Percentiles rank a stretch among this genome's conserved stretches.
Evolutionary conservation across 1,284 basidiomycete genomes (phyloP).

Genomic region (Tylopilus sp.): DNA sequence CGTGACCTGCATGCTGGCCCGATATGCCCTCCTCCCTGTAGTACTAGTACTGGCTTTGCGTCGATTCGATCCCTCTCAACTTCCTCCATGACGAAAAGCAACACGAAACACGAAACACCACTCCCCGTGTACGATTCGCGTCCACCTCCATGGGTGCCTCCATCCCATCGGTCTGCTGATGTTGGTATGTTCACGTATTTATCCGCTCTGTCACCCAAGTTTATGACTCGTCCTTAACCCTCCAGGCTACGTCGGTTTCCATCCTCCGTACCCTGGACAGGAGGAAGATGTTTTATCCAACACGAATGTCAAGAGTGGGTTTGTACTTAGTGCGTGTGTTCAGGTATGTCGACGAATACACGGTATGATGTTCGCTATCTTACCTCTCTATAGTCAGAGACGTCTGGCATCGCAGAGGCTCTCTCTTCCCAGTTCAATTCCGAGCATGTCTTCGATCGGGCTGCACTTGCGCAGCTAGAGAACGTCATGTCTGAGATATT

Average conservation of each 20-base stretch:
- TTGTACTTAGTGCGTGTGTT: slow-evolving; percentile 69
- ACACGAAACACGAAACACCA: too few species aligned
- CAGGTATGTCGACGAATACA: slow-evolving; percentile 52
- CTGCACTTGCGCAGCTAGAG: slow-evolving; percentile 76
- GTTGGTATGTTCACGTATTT: slow-evolving; percentile 58
- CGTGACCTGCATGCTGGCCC: too few species aligned
- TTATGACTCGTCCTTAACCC: slow-evolving; percentile 7
- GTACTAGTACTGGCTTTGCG: too few species aligned
- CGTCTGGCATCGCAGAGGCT: slow-evolving; percentile 56
- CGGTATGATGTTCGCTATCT: slow-evolving; percentile 31
- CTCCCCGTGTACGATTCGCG: slow-evolving; percentile 72
- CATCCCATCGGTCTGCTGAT: slow-evolving; percentile 55
- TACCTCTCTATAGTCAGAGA: slow-evolving; percentile 33
- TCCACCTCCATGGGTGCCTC: slow-evolving; percentile 80
- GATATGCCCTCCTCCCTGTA: too few species aligned
- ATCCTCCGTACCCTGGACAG: slow-evolving; percentile 86
- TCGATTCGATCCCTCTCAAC: too few species aligned
- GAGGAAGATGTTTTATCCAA: slow-evolving; percentile 89
- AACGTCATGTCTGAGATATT: slow-evolving; percentile 87
- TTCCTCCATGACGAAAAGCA: too few species aligned
- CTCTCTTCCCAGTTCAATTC: slow-evolving; percentile 65
- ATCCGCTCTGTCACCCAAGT: slow-evolving; percentile 1
- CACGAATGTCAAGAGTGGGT: slow-evolving; percentile 84
- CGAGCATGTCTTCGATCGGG: slow-evolving; percentile 62
- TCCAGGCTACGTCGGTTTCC: slow-evolving; percentile 87